phyloP scores from a whole-genome alignment of 306 rosid species.

The Trifolium fragiferum region DNA sequence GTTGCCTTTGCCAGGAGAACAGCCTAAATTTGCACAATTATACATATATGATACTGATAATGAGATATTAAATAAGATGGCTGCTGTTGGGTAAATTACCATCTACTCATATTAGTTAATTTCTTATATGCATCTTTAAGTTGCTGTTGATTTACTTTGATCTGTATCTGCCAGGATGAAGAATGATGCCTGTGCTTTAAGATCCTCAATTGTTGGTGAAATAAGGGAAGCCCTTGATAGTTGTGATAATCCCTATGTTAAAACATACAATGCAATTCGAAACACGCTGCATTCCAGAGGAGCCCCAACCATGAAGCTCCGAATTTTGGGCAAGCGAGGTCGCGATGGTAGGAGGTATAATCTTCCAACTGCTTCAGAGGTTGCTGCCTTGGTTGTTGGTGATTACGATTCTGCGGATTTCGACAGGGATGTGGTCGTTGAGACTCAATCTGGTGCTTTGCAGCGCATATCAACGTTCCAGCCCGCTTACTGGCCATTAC shows the following conservation, averaged over 20 bases:
- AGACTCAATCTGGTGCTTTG: not conserved
- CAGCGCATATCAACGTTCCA: not conserved
- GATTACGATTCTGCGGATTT: not conserved
- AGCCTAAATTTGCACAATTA: not conserved
- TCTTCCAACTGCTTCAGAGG: not conserved
- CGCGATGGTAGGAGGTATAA: not conserved
- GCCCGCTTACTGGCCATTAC: not conserved
- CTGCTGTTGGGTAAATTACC: not conserved
- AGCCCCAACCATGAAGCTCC: not conserved
- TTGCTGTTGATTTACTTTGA: too few species aligned
- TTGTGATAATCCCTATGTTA: not conserved
- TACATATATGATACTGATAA: not conserved
- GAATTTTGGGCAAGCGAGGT: not conserved
- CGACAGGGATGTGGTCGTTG: not conserved
- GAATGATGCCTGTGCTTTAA: fast-evolving
- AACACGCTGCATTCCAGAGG: not conserved
- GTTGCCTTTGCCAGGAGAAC: not conserved
- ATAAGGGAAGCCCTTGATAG: not conserved
- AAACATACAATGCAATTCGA: too few species aligned
- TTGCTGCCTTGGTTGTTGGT: not conserved
- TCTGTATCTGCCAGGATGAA: not conserved
- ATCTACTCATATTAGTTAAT: fast-evolving
- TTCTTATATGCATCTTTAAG: too few species aligned
- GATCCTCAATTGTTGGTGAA: not conserved
- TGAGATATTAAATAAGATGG: not conserved